Base-by-base conservation (phyloP, 345 rosid genomes). In the Viola odorata region DNA sequence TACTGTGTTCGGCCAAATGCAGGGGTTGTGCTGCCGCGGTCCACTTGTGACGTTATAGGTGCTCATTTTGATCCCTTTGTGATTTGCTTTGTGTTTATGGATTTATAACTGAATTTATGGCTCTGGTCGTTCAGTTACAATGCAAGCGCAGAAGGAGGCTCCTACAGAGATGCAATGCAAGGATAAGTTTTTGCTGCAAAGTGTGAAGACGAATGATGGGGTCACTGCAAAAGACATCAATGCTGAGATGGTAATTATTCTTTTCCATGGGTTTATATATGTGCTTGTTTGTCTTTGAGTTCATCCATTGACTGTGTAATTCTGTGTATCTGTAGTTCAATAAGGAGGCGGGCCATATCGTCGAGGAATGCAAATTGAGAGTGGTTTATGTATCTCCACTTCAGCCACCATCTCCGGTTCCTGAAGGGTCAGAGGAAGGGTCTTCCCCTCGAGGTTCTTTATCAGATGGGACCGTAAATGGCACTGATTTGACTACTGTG, bases 71-170 rank as follows among this genome's bases (percentile, higher is more conserved):
- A 14, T 40, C 58, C 13, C 37, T 52, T 23, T 60, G 2, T 6
- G 58, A 53, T 41, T 53, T 49, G 13, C 3, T 55, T 63, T 59
- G 51, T 49, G 56, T 53, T 14, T 10, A 13, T 52, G 39, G 39
- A 37, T 49, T 68, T 47, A 10, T 39, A 7, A 55, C 64, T 42
- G 12, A 53, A 16, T 12, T 53, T 11, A 3, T 41, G 6, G 40
- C 49, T 52, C 58, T 66, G 16, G 16, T 37, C 67, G 52, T 67
- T 71, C 64, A 85, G 95, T 87, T 53, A 87, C 95, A 8, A 85
- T 87, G 95, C 95, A 87, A 83, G 91, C 91, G 0, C 89, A 85
- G 60, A 87, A 83, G 73, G 91, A 87, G 69, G 81, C 84, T 53
- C 95, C 91, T 72, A 36, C 70, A 5, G 95, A 87, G 56, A 78